Percentiles rank a stretch among this genome's conserved stretches.
These are phyloP conservation scores for Stachybotrys chartarum DNA, from an alignment of 2,329 filamentous ascomycete species.

Conservation along the genomic window DNA sequence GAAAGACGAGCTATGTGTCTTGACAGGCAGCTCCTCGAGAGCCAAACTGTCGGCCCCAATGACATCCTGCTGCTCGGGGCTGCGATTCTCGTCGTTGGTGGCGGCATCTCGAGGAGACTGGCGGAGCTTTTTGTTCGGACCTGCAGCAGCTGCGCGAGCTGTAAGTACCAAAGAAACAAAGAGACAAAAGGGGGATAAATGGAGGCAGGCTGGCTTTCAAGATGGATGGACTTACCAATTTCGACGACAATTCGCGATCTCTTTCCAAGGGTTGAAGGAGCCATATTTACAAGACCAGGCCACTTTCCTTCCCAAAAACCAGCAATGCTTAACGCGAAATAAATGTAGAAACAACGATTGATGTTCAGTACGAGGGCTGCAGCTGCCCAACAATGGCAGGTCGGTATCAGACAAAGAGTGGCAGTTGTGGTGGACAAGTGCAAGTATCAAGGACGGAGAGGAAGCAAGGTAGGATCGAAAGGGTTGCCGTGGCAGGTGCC, in stretches of 20 bases:
- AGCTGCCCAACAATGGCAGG: slow-evolving; percentile 10
- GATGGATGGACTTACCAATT: slow-evolving; percentile 17
- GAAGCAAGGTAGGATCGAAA: slow-evolving; percentile 3
- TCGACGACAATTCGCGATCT: slow-evolving; percentile 20
- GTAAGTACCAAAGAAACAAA: slow-evolving; percentile 8
- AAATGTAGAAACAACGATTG: too few relatives aligned
- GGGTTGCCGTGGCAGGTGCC: neutral
- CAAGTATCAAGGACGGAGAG: slow-evolving; percentile 2
- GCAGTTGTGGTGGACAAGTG: neutral
- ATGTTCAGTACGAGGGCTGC: neutral
- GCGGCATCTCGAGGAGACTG: slow-evolving; percentile 12
- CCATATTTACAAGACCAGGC: slow-evolving; percentile 14
- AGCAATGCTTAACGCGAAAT: too few relatives aligned
- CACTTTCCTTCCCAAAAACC: slow-evolving; percentile 7
- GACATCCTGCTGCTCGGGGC: slow-evolving; percentile 32
- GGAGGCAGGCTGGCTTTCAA: neutral
- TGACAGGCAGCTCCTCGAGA: slow-evolving; percentile 24
- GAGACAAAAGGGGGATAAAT: neutral
- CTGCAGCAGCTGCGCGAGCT: slow-evolving; percentile 14
- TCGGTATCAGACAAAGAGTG: neutral
- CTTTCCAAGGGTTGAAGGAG: slow-evolving; percentile 25
- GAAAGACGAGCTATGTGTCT: slow-evolving; percentile 13
- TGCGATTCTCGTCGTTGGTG: slow-evolving; percentile 62
- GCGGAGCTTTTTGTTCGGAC: slow-evolving; percentile 39
- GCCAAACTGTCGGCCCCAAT: slow-evolving; percentile 36